Base-by-base conservation (phyloP, 441 rosid species). In the Adansonia madagascariensis region DNA sequence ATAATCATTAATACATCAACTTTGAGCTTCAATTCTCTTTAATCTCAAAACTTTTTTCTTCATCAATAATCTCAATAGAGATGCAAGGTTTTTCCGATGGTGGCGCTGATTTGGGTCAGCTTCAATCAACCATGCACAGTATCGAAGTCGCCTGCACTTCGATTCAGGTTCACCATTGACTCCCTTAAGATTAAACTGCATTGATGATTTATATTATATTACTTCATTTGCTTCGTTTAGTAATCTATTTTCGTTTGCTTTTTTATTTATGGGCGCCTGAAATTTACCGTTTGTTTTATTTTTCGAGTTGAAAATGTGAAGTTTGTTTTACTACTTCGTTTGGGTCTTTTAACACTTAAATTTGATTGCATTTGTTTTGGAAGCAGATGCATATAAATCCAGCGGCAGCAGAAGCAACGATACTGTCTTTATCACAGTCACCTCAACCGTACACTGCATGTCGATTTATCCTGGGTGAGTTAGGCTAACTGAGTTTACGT, bases 111-210 rank as follows among this genome's bases (percentile, higher is more conserved):
- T 82, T 92, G 83, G 87, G 89, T 39, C 94, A 87, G 75, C 89
- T 94, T 8, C 96, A 90, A 71, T 90, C 98, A 75, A 91, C 97
- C 66, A 91, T 96, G 99, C 93, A 83, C 22, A 86, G 98, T 85
- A 94, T 96, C 85, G 99, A 96, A 86, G 85, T 88, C 64, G 99
- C 99, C 69, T 96, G 98, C 88, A 79, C 97, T 81, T 87, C 92
- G 75, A 87, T 92, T 81, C 98, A 96, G 96, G 99, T 92, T 70
- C 67, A 70, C 20, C 20, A 18, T 69, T 82, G 75, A 74, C 77
- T 68, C 41, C 63, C 55, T 56, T 8, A 8, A 31, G 67, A 22
- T n/a, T 22, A 20, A 10, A 39, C 63, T 39, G 64, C 11, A 20
- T 72, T n/a, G 47, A 52, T 52, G 24, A 41, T 70, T 31, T n/a